These are phyloP conservation scores for Capronia coronata DNA, from an alignment of 2,329 filamentous ascomycete species.

Conservation along the genomic window DNA sequence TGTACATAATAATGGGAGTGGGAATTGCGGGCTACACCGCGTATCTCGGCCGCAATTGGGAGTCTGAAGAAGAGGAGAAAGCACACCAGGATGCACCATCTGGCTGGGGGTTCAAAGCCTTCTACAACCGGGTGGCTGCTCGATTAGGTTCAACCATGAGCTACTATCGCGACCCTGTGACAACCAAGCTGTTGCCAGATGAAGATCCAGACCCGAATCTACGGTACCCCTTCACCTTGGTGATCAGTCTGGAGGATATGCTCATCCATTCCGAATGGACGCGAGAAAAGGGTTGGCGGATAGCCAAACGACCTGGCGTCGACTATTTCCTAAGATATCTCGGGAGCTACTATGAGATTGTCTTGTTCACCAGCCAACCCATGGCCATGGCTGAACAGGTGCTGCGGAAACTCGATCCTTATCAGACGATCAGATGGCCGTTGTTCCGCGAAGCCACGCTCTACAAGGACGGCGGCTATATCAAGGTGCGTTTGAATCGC, in stretches of 20 bases:
- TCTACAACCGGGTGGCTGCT: constrained; percentile 74
- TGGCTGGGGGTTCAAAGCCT: constrained; percentile 67
- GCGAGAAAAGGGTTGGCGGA: constrained; percentile 86
- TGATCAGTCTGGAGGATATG: constrained; percentile 86
- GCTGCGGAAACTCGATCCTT: constrained; percentile 88
- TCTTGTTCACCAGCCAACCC: constrained; percentile 87
- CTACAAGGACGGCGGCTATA: constrained; percentile 90
- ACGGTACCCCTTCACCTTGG: constrained; percentile 83
- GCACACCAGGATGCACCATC: constrained; percentile 66
- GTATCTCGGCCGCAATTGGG: constrained; percentile 86
- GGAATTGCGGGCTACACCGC: constrained; percentile 54
- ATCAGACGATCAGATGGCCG: constrained; percentile 90
- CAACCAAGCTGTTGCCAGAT: constrained; percentile 78
- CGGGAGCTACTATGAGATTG: constrained; percentile 95
- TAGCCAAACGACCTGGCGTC: constrained; percentile 88
- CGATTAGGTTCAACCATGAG: constrained; percentile 68
- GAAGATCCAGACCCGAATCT: constrained; percentile 62
- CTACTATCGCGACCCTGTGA: constrained; percentile 95
- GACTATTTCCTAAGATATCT: constrained; percentile 98
- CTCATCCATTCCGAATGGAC: constrained; percentile 93
- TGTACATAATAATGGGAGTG: constrained; percentile 58
- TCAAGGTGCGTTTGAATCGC: constrained; percentile 69
- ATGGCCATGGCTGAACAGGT: constrained; percentile 79
- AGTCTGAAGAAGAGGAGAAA: constrained; percentile 62
- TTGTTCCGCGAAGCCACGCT: constrained; percentile 94